Percentiles rank a stretch among this genome's conserved stretches.
phyloP scores from a whole-genome alignment of 306 rosid genomes.

The Cucumis sativus region Cucumber_9930_V3 NC_026658.2:25113001-25113500 shows the following conservation, averaged over 20 bases:
- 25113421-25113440: too few relatives aligned
- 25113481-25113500: too few relatives aligned
- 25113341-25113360: too few relatives aligned
- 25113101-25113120: not conserved
- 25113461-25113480: too few relatives aligned
- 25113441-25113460: too few relatives aligned
- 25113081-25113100: not conserved
- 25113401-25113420: too few relatives aligned
- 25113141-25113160: not conserved
- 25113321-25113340: too few relatives aligned
- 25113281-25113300: not conserved
- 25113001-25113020: not conserved
- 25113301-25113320: not conserved
- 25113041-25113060: not conserved
- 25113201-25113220: not conserved
- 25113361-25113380: too few relatives aligned
- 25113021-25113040: not conserved
- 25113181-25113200: not conserved
- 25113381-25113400: too few relatives aligned
- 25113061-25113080: too few relatives aligned
- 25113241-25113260: conserved; percentile 3
- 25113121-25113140: not conserved
- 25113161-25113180: conserved; percentile 2
- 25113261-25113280: conserved; percentile 1
- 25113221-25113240: too few relatives aligned